Base-by-base conservation (phyloP, 768 basidiomycete genomes). In the Podaxis pistillaris region DNA sequence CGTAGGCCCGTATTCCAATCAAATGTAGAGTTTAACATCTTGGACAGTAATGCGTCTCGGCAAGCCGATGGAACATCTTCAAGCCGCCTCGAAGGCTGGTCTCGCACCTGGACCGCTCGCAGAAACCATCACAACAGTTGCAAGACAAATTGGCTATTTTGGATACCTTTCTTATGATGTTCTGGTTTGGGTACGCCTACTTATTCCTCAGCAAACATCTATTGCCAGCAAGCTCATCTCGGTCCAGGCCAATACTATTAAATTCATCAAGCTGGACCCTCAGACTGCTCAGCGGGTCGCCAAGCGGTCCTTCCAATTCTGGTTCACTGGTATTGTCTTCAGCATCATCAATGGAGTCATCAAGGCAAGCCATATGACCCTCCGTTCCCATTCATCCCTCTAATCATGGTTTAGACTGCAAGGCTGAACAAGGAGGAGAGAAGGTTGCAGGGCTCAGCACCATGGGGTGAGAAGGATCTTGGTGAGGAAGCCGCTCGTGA, bases 11-110 rank as follows among this genome's bases (percentile, higher is more conserved):
- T 51, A 13, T 36, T 26, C 13, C 26, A 13, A 17, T 50, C n/a
- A 19, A 24, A 47, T 17, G 28, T 40, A 51, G 7, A 37, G 33
- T 60, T 53, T 57, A 50, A 40, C 47, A 37, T 33, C 13, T 37
- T 17, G 17, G 3, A n/a, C 57, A 98, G 96, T 97, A 40, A 80
- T 98, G 82, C 87, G 97, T 15, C 79, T 99, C 58, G 94, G 94
- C 68, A 96, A 98, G 75, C 94, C 95, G 7, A 68, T 96, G 65
- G 97, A 99, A 71, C 94, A 97, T 75, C 79, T 96, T 5, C 96
- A 98, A 73, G 86, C 93, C 1, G 95, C 93, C 33, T 77, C 97
- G 50, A 88, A 88, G 56, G 88, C 90, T 19, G 77, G 86, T 2
- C 74, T 87, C 28, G 71, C 82, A 1, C 65, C 84, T 3, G 80